These are phyloP conservation scores for Ormosia emarginata DNA, from an alignment of 306 rosid species.

Conservation along the genomic window DNA sequence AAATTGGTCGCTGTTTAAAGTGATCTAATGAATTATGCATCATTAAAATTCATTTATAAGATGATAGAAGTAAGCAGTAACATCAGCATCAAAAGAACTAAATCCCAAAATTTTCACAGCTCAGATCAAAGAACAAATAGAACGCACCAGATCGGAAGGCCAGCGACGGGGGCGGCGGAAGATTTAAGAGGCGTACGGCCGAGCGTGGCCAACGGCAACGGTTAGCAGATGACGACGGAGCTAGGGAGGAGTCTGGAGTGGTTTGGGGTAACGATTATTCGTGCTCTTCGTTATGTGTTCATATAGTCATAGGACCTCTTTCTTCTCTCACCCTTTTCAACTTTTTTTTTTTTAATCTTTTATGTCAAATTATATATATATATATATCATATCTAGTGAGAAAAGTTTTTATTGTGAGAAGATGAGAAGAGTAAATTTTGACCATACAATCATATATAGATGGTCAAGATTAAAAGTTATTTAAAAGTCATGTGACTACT, in stretches of 20 bases:
- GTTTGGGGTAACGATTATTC: not conserved
- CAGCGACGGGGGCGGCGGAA: not conserved
- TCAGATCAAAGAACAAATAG: not conserved
- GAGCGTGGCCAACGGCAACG: not conserved
- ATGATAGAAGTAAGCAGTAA: slow-evolving; percentile 10
- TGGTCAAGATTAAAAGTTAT: too few species aligned
- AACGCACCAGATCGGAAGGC: slow-evolving; percentile 23
- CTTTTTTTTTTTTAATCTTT: too few species aligned
- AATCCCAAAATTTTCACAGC: not conserved
- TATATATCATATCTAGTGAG: too few species aligned
- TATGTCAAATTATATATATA: too few species aligned
- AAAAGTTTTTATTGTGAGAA: too few species aligned
- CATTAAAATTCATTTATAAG: not conserved
- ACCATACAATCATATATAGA: too few species aligned
- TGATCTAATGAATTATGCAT: not conserved
- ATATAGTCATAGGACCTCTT: too few species aligned
- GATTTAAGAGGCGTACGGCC: not conserved
- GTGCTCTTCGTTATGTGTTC: not conserved
- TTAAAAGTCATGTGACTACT: too few species aligned
- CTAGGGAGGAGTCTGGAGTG: slow-evolving; percentile 10
- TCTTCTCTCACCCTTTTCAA: too few species aligned
- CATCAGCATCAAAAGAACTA: not conserved
- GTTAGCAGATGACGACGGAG: not conserved
- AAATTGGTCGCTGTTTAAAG: not conserved
- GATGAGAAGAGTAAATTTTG: too few species aligned